Evolutionary conservation across 352 stramenopile genomes (phyloP).

Genomic region (Phytopythium helicoides): DNA sequence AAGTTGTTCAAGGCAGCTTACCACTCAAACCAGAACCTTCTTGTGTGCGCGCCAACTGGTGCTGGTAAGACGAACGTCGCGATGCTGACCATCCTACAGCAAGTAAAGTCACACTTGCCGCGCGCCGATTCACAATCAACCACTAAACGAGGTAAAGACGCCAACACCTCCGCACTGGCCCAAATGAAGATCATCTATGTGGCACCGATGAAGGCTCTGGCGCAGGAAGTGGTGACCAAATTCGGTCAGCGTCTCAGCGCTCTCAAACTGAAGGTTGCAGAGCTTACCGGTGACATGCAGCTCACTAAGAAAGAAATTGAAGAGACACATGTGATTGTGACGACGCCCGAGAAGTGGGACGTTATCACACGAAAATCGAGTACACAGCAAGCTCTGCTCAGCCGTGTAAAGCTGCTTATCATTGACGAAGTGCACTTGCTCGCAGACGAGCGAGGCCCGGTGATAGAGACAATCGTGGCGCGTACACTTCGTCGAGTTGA

Average conservation of each 20-base stretch:
- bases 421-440: constrained; percentile 99
- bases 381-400: constrained; percentile 88
- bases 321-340: constrained; percentile 96
- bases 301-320: constrained; percentile 96
- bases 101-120: constrained; percentile 79
- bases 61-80: constrained; percentile 99
- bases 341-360: constrained; percentile 99
- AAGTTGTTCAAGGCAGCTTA: constrained; percentile 97
- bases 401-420: constrained; percentile 96
- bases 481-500: constrained; percentile 97
- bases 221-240: constrained; percentile 99
- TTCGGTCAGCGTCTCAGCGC: constrained; percentile 88
- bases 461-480: constrained; percentile 99
- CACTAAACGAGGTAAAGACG: constrained; percentile 6
- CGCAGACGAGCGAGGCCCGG: constrained; percentile 96
- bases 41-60: constrained; percentile 92
- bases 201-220: constrained; percentile 97
- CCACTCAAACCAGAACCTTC: constrained; percentile 95
- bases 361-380: constrained; percentile 98
- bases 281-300: constrained; percentile 99
- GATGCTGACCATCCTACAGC: constrained; percentile 95
- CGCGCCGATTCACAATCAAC: constrained; percentile 21
- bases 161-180: constrained; percentile 18
- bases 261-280: constrained; percentile 78
- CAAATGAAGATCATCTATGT: constrained; percentile 96